Evolutionary conservation across 495 filamentous ascomycete genomes (phyloP), one percentile per base, ranked within the genome.

Genomic region (Tuber microsphaerosporum): DNA sequence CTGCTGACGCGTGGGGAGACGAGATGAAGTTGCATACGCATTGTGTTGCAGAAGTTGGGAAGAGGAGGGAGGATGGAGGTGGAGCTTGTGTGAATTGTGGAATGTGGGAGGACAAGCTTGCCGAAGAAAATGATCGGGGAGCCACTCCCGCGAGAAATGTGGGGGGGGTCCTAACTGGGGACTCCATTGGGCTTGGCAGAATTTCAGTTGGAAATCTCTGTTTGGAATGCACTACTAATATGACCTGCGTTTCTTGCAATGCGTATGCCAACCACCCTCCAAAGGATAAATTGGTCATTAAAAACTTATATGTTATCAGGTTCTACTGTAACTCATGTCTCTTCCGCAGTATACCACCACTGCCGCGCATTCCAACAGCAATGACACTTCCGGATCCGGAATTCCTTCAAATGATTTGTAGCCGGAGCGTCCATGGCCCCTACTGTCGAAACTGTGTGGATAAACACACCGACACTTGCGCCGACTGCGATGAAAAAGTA

Each of bases 161-260:
- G 34, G 81, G 68, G 1, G 81, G 81, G 3, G 71, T 82, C 2
- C 73, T 12, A 45, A 74, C 70, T 39, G 81, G 81, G 0, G 42
- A 72, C 22, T 73, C 43, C 6, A 75, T 82, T 31, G 81, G 81
- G 4, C 7, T 69, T 14, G 81, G 81, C 4, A 51, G 81, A 14
- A 70, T 71, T 16, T 71, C 74, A 0, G 51, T 82, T 69, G 81
- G 81, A 3, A 37, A 70, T 70, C 74, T 78, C 14, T 82, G 81
- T 56, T 56, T 70, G 1, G 81, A 82, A 43, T 82, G 81, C 41
- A 71, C 76, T 12, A 51, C 37, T 20, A 74, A 75, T 34, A 61
- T 79, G 81, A 82, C 81, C 1, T 82, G 81, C 22, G 31, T 41
- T 10, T 75, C 74, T 0, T 82, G 81, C 71, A 81, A 77, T 20